Evolutionary conservation across 2,329 filamentous ascomycete genomes (phyloP).

Genomic region (Talaromyces verruculosus): DNA sequence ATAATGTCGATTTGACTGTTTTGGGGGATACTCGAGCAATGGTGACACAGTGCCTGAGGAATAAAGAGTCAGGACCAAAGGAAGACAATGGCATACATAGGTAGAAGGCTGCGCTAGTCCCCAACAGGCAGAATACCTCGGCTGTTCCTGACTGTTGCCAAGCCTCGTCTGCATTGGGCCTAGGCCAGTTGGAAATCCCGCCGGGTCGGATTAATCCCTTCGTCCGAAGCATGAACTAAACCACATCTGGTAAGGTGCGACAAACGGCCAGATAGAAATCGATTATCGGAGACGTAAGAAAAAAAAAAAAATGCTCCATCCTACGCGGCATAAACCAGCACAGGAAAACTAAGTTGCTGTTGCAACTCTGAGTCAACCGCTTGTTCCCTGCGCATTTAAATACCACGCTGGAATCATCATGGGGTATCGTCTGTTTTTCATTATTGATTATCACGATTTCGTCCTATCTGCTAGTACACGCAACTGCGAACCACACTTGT

Average conservation of each 20-base stretch:
- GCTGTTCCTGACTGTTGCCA: conserved; percentile 9
- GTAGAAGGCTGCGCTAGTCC: background rate
- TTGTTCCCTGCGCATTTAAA: background rate
- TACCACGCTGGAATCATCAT: conserved; percentile 17
- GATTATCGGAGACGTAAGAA: background rate
- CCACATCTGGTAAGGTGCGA: background rate
- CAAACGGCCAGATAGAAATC: background rate
- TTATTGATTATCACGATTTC: background rate
- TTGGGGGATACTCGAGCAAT: background rate
- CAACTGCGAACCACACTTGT: conserved; percentile 1
- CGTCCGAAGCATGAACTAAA: background rate
- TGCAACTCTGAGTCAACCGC: background rate
- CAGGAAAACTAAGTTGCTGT: conserved; percentile 22
- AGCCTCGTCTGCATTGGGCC: background rate
- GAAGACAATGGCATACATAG: background rate
- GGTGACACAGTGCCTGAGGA: background rate
- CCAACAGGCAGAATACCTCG: background rate
- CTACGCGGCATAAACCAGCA: conserved; percentile 49
- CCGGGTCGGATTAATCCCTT: background rate
- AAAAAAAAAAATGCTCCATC: conserved; percentile 35
- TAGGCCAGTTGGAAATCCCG: background rate
- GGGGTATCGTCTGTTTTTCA: conserved; percentile 10
- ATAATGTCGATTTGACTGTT: background rate
- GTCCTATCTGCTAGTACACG: background rate
- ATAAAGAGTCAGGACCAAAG: background rate